Evolutionary conservation across 2,329 filamentous ascomycete genomes (phyloP), one percentile per base, ranked within the genome.

Genomic region (Bipolaris oryzae): DNA sequence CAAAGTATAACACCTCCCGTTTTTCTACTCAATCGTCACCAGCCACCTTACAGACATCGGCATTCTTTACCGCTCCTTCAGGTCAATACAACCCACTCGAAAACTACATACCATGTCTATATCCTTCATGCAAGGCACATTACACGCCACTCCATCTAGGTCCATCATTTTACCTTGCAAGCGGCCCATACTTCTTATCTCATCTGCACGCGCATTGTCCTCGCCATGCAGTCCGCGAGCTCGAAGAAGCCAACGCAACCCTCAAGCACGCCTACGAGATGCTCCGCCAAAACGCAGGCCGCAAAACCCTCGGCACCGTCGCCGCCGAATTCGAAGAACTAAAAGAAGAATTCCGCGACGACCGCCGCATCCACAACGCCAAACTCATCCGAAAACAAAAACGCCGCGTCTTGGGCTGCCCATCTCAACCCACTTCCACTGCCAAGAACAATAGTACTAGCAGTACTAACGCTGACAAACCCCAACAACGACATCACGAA

Each of bases 211-310:
- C 68, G 7, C 64, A 71, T 28, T 75, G 72, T 37, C 69, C 63
- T 0, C 46, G 58, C 2, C 71, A 74, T 23, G 71, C 71, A 0
- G 63, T 59, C 35, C 58, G 61, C 37, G 71, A 75, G n/a, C 59
- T 73, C 16, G 64, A 64, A 34, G 54, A 62, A 23, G 67, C 69
- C 5, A 73, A 68, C 42, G 53, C 57, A 3, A 39, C 56, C 2
- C 70, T 64, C 50, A 74, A 73, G 21, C 55, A 34, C 4, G 61
- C 66, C 16, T 73, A 64, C 54, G 72, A 75, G 42, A 20, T 35
- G 7, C 64, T 73, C 58, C 63, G 72, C 15, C 72, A 75, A 49
- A 70, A 68, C n/a, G 71, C 71, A 5, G 70, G 71, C 11, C 69
- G 72, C 28, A 71, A 70, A 50, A 73, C 70, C 3, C 67, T 75